Evolutionary conservation across 306 rosid species (phyloP), one percentile per base, ranked within the genome.

Genomic region (Begonia masoniana): DNA sequence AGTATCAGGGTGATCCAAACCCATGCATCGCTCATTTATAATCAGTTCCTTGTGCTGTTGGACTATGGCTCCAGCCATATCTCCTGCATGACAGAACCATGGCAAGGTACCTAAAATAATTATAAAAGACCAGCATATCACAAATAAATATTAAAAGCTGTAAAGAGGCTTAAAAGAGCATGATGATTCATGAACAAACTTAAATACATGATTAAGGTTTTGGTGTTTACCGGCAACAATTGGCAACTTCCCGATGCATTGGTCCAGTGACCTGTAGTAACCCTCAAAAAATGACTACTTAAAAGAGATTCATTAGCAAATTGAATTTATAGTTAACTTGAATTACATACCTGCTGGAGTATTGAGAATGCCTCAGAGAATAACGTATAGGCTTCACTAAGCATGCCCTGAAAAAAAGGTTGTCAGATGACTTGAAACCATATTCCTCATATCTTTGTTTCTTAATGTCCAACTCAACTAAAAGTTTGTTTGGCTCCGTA

Each of bases 31-130:
- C 71, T 92, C 99, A 58, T 92, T 92, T 59, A 92, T 92, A 57
- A 86, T 92, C 21, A 92, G 74, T 60, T 86, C 99, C 79, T 92
- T 92, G 66, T 92, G 99, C 69, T 92, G 95, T 65, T 92, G 99
- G 78, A 79, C 81, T 62, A 92, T 82, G 55, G 99, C 99, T 45
- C 95, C 99, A 41, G 95, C 93, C 99, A 83, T 83, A 63, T 92
- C 99, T 65, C 99, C 99, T 13, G 96, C 93, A 74, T 92, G 99
- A 69, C 65, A 92, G 69, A 68, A 92, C 99, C 99, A 83, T 92
- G 55, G 99, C 99, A 56, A 92, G 99, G 73, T 92, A 83, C 88
- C 99, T 92, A 89, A 71, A 77, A 79, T 15, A 57, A 56, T 36
- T 45, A 63, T 23, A 31, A 58, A 55, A 50, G 46, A 45, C 5